Base-by-base conservation (phyloP, 805 yeast species). In the Candida schatavii region DNA sequence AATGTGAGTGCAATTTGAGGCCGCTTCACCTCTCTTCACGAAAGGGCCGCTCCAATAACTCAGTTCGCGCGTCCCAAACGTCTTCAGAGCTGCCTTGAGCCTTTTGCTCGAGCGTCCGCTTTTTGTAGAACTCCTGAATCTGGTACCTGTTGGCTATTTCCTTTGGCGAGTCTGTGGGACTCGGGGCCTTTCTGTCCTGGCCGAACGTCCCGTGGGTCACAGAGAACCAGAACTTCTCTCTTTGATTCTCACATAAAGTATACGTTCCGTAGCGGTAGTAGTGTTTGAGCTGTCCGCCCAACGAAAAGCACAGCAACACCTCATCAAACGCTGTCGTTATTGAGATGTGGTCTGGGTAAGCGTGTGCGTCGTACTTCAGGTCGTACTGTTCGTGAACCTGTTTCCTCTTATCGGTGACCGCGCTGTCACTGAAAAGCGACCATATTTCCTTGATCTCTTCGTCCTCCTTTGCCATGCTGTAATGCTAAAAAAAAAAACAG, bases 231-330 rank as follows among this genome's bases (percentile, higher is more conserved):
- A 89, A 72, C 65, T 88, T 88, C 19, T 75, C 80, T 40, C 86
- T 71, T 53, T 85, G 85, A 39, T 74, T 75, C 34, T 72, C 74
- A 62, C 98, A 91, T 46, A 78, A 68, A 39, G 82, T 80, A 52
- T 88, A 74, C 33, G 81, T 79, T 2, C 97, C 97, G 56, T 80
- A 85, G 41, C 97, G 70, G 58, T 90, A 91, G 54, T 85, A 85
- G 62, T 85, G 77, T 46, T 95, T 77, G 17, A 87, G 66, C 57
- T 90, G 97, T 0, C 97, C 97, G 3, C 96, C 97, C 2, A 90
- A 57, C 0, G 97, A 86, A 64, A 86, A 88, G 59, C 98, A 91
- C 36, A 79, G 82, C 35, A 89, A 74, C 18, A 90, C 69, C 55
- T 88, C 95, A 61, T 90, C 96, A 62, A 90, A 83, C 1, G 93